Evolutionary conservation across 1,284 basidiomycete genomes (phyloP), one percentile per base, ranked within the genome.

Genomic region (Ganoderma lingzhi): DNA sequence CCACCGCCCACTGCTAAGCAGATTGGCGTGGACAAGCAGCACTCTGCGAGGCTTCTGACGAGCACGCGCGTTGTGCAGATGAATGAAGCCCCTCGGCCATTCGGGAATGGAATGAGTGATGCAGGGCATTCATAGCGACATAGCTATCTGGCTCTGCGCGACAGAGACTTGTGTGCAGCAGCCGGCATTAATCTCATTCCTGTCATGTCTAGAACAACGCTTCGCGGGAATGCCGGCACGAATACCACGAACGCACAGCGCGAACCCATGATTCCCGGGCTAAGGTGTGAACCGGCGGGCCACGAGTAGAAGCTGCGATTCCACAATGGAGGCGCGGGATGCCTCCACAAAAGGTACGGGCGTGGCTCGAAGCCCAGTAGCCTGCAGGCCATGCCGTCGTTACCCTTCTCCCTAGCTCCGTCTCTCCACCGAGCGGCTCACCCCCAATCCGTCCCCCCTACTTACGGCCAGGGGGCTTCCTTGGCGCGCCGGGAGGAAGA

Each of bases 181-280:
- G 39, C 55, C 58, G 66, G 62, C 66, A 39, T 67, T 60, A 30
- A 67, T 67, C 66, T 59, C 61, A 67, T 67, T 63, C 53, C 61
- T 63, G 66, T 48, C 66, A 48, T 58, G 61, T 37, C 28, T 41
- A 59, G 55, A 51, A 63, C 35, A 64, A 37, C 48, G 45, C 48
- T 42, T 55, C 48, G 35, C 63, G 63, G 59, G 39, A 61, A 61
- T n/a, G 23, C 23, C 59, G 41, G 37, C 59, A 37, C 37, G 39
- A 42, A 61, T 15, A 44, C 59, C 59, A 37, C 37, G 39, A 42
- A 61, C 6, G 28, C 59, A 51, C 23, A 41, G 63, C 9, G 28
- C 23, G 39, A 42, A 42, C 28, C 37, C 42, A 64, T 51, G 35
- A 53, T 28, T 37, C 59, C 42, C 61, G 41, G 53, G 62, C 59